These are phyloP conservation scores for Crithidia fasciculata DNA, from an alignment of 208 protist genomes.

Conservation along the genomic window DNA sequence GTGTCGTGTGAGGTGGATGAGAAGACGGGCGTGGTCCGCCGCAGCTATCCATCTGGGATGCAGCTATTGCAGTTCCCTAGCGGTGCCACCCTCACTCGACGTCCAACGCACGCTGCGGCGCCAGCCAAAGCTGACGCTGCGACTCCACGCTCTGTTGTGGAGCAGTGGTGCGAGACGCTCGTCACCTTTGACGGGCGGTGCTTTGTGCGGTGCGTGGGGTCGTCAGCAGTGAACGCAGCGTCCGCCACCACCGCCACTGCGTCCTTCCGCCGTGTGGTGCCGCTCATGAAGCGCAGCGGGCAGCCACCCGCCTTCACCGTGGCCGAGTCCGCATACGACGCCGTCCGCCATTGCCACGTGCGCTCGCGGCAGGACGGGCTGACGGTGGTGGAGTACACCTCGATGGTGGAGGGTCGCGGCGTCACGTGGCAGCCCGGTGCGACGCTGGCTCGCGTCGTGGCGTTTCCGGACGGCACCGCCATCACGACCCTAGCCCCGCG, in stretches of 20 bases:
- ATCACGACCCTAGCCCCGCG: slow-evolving; percentile 37
- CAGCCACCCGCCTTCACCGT: slow-evolving; percentile 28
- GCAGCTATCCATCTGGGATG: slow-evolving; percentile 68
- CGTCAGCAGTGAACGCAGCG: no score
- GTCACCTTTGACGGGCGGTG: slow-evolving; percentile 45
- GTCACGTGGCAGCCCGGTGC: not conserved
- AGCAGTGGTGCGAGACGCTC: slow-evolving; percentile 53
- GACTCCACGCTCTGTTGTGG: not conserved
- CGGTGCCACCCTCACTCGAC: slow-evolving; percentile 64
- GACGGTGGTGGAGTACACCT: slow-evolving; percentile 54
- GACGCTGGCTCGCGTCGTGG: slow-evolving; percentile 29
- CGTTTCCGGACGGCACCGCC: slow-evolving; percentile 34
- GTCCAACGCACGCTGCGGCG: slow-evolving; percentile 13
- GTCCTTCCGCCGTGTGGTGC: slow-evolving; percentile 17
- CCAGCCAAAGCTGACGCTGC: not conserved
- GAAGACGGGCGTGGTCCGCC: slow-evolving; percentile 56
- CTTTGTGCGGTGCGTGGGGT: slow-evolving; percentile 41
- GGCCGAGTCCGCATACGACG: slow-evolving; percentile 48
- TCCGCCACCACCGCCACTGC: not conserved
- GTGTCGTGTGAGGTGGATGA: slow-evolving; percentile 55
- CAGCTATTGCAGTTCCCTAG: slow-evolving; percentile 73
- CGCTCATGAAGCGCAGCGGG: not conserved
- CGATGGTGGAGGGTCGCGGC: slow-evolving; percentile 8
- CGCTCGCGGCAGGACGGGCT: slow-evolving; percentile 71
- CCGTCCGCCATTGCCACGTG: slow-evolving; percentile 55